Evolutionary conservation across 148 eudicot genomes (phyloP).

Genomic region (Mesembryanthemum crystallinum): DNA sequence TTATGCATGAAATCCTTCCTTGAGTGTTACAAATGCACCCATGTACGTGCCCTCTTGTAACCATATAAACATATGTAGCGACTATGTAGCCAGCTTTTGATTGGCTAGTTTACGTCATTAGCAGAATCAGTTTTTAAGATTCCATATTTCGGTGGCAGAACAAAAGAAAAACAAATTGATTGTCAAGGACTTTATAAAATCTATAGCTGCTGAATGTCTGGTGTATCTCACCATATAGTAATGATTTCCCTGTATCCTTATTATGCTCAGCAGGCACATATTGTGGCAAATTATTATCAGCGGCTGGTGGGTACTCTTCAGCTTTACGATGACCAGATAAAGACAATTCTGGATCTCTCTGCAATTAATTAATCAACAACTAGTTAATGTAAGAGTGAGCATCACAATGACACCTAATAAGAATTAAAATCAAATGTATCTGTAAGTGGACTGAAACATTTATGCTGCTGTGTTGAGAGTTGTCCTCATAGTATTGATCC

Average conservation of each 20-base stretch:
- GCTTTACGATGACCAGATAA: conserved; percentile 26
- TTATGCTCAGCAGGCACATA: conserved; percentile 34
- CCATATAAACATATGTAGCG: not conserved
- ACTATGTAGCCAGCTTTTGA: not conserved
- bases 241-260: conserved; percentile 28
- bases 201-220: conserved; percentile 19
- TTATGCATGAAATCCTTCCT: no score
- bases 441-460: conserved; percentile 35
- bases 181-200: not conserved
- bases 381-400: not conserved
- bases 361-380: conserved; percentile 26
- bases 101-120: not conserved
- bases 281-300: conserved; percentile 27
- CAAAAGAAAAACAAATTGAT: not conserved
- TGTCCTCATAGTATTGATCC: conserved; percentile 36
- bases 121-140: not conserved
- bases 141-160: not conserved
- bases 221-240: conserved; percentile 32
- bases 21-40: not conserved
- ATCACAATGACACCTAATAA: not conserved
- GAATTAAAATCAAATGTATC: conserved; percentile 19
- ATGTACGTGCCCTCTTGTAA: not conserved
- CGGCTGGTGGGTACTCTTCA: conserved; percentile 31
- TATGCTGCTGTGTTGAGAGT: conserved; percentile 29
- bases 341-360: conserved; percentile 45